Evolutionary conservation across 805 yeast species (phyloP).

Genomic region (Wickerhamomyces mucosus): DNA sequence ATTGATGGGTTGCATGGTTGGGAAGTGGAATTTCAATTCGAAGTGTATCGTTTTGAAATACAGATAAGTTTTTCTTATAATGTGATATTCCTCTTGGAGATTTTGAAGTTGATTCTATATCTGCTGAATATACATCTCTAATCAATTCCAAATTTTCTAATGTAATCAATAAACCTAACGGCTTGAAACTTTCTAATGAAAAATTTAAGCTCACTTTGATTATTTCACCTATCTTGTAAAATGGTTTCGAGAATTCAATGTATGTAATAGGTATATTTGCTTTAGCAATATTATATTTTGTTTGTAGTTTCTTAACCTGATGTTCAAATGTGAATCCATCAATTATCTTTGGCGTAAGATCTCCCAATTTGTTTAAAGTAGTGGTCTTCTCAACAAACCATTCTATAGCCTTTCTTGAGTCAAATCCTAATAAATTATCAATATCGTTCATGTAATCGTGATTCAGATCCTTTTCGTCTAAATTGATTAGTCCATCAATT

Average conservation of each 20-base stretch:
- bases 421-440: background rate
- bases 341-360: background rate
- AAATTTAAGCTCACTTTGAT: constrained; percentile 30
- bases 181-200: constrained; percentile 20
- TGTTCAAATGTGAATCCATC: constrained; percentile 9
- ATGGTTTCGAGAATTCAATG: constrained; percentile 28
- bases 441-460: background rate
- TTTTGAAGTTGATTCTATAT: constrained; percentile 2
- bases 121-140: constrained; percentile 21
- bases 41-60: constrained; percentile 19
- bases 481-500: background rate
- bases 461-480: background rate
- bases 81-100: constrained; percentile 12
- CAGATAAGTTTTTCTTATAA: constrained; percentile 23
- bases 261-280: constrained; percentile 32
- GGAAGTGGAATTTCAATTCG: constrained; percentile 27
- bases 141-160: constrained; percentile 28
- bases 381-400: background rate
- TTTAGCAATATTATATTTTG: constrained; percentile 31
- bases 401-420: background rate
- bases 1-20: constrained; percentile 27
- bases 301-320: constrained; percentile 19
- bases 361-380: background rate
- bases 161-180: constrained; percentile 22
- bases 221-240: constrained; percentile 36